Conservation (phyloP, 192 early-diverging fungal species). For the Backusella tarrabulga region DNA sequence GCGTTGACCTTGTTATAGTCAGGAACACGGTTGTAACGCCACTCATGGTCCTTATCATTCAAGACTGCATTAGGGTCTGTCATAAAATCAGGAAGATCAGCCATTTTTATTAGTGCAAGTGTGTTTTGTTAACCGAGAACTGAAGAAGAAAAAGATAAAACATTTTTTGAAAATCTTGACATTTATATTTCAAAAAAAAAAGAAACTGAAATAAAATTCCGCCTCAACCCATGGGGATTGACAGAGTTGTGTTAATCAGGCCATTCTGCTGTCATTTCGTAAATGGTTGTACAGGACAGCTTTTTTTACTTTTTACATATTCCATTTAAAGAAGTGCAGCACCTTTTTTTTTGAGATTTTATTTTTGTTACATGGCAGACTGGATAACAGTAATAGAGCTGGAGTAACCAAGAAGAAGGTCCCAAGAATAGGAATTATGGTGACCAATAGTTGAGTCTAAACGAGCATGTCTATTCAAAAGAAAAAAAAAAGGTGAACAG, state of each 20-base stretch:
- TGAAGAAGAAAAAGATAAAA: neutral
- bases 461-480: neutral
- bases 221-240: neutral
- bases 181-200: neutral
- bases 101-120: slow-evolving; percentile 21
- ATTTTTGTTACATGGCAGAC: neutral
- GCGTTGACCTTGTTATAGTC: slow-evolving; percentile 42
- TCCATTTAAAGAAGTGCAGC: neutral
- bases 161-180: no score
- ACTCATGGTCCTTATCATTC: slow-evolving; percentile 34
- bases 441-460: neutral
- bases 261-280: neutral
- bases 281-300: neutral
- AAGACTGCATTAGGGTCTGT: slow-evolving; percentile 45
- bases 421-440: neutral
- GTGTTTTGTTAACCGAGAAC: neutral
- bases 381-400: neutral
- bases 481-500: neutral
- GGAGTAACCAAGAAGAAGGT: neutral
- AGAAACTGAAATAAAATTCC: neutral
- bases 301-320: neutral
- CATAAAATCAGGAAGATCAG: slow-evolving; percentile 44
- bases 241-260: neutral
- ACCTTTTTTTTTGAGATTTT: neutral
- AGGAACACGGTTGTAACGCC: slow-evolving; percentile 39